A percentile compares a stretch with the other conserved stretches of the same genome.
Conservation (phyloP, 139 green algal species). For the Limnomonas spitsbergensis region DNA sequence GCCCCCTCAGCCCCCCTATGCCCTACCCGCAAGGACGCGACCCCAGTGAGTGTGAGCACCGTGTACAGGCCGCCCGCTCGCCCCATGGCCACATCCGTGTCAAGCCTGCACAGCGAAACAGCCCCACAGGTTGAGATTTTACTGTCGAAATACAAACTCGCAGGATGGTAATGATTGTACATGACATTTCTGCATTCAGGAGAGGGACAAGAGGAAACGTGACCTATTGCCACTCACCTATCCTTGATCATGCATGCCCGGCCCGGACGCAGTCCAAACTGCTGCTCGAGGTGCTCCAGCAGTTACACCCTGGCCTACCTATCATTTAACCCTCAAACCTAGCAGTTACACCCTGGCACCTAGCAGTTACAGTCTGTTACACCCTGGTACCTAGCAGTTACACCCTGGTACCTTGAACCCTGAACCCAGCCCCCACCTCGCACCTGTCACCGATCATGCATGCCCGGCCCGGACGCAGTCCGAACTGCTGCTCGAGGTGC, state of each 20-base stretch:
- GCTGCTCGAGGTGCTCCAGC: not conserved
- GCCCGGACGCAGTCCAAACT: not conserved
- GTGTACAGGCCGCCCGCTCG: slow-evolving; percentile 46
- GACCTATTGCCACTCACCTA: too few species aligned
- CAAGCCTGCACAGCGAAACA: slow-evolving; percentile 59
- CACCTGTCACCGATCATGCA: slow-evolving; percentile 48
- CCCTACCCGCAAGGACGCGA: slow-evolving; percentile 22
- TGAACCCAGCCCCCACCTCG: too few species aligned
- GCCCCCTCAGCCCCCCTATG: too few species aligned
- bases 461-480: not conserved
- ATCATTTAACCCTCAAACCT: too few species aligned
- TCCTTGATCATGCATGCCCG: slow-evolving; percentile 45
- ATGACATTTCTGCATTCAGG: too few species aligned
- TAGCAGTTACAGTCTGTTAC: too few species aligned
- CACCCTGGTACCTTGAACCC: too few species aligned
- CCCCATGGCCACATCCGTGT: slow-evolving; percentile 68
- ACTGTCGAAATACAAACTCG: not conserved
- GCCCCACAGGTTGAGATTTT: slow-evolving; percentile 23
- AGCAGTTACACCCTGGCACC: too few species aligned
- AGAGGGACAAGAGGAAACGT: too few species aligned
- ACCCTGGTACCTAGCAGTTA: too few species aligned
- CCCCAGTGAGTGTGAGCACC: slow-evolving; percentile 55
- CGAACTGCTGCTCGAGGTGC: not conserved
- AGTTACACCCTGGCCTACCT: slow-evolving; percentile 21
- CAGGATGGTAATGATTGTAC: too few species aligned